Percentiles rank a stretch among this genome's conserved stretches.
These are phyloP conservation scores for Podaxis carcinomalis DNA, from an alignment of 768 basidiomycete species.

Conservation along the genomic window DNA sequence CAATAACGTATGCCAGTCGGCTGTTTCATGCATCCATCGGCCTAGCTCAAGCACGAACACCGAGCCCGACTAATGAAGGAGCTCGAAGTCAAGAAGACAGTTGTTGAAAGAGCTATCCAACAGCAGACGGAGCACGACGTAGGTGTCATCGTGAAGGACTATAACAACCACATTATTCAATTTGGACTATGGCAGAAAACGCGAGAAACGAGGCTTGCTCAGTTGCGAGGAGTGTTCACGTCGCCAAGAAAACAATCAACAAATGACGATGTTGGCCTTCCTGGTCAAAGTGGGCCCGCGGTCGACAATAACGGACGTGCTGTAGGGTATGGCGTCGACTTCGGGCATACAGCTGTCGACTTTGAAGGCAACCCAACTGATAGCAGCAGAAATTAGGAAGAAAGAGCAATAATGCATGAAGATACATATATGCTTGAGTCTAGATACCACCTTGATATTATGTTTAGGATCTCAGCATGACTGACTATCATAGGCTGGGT, in stretches of 20 bases:
- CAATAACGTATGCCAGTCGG: not conserved
- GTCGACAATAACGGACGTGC: not conserved
- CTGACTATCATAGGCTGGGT: not conserved
- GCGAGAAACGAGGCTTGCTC: conserved; percentile 2
- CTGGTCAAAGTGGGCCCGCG: conserved; percentile 1
- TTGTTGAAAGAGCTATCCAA: conserved; percentile 32
- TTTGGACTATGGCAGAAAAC: not conserved
- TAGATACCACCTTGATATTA: not conserved
- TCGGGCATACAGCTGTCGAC: conserved; percentile 1
- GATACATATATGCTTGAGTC: not conserved
- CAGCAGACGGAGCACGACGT: conserved; percentile 11
- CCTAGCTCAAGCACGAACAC: not conserved
- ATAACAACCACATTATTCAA: not conserved
- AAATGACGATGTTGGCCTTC: not conserved
- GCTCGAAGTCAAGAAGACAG: conserved; percentile 31
- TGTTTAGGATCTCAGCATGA: not conserved
- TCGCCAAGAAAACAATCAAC: not conserved
- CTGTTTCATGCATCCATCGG: not conserved
- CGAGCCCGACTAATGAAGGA: not conserved
- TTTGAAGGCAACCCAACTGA: not conserved
- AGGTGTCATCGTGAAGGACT: not conserved
- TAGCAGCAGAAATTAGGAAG: not conserved
- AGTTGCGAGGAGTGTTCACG: not conserved
- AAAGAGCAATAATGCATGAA: not conserved
- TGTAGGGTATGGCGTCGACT: not conserved